phyloP scores from a whole-genome alignment of 805 yeast genomes.

The Sugiyamaella valdiviana region DNA sequence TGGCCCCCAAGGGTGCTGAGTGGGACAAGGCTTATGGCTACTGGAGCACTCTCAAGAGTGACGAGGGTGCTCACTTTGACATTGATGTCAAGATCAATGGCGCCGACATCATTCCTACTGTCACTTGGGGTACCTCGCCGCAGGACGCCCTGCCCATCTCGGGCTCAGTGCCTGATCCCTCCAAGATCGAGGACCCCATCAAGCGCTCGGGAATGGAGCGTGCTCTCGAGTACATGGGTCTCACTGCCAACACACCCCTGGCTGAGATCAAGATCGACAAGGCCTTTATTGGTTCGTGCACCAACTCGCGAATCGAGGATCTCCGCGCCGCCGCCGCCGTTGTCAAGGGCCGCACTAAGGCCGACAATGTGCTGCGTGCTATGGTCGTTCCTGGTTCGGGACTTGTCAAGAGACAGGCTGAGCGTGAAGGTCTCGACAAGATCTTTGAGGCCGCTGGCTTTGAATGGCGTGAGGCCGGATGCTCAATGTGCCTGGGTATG shows the following conservation, averaged over 20 bases:
- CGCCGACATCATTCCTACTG: conserved; percentile 84
- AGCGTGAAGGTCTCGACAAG: conserved; percentile 88
- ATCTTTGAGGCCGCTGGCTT: conserved; percentile 89
- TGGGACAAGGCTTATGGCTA: conserved; percentile 92
- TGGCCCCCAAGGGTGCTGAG: conserved; percentile 88
- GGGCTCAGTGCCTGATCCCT: conserved; percentile 85
- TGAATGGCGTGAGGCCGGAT: conserved; percentile 99
- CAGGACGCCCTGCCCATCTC: conserved; percentile 97
- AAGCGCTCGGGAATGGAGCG: conserved; percentile 81
- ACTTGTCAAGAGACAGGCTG: conserved; percentile 87
- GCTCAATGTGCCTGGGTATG: conserved; percentile 99
- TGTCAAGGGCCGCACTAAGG: conserved; percentile 83
- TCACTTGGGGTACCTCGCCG: conserved; percentile 99
- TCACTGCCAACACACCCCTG: conserved; percentile 74
- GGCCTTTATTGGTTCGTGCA: conserved; percentile 96
- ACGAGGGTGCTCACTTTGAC: conserved; percentile 87
- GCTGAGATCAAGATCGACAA: conserved; percentile 75
- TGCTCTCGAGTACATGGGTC: conserved; percentile 89
- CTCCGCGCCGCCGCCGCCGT: conserved; percentile 91
- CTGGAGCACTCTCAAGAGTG: conserved; percentile 86
- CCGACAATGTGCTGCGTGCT: conserved; percentile 59
- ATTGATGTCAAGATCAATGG: conserved; percentile 75
- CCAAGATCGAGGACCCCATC: conserved; percentile 53
- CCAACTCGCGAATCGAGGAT: conserved; percentile 96
- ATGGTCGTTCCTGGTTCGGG: conserved; percentile 98